Evolutionary conservation across 2,329 filamentous ascomycete genomes (phyloP).

Genomic region (Colletotrichum sp.): DNA sequence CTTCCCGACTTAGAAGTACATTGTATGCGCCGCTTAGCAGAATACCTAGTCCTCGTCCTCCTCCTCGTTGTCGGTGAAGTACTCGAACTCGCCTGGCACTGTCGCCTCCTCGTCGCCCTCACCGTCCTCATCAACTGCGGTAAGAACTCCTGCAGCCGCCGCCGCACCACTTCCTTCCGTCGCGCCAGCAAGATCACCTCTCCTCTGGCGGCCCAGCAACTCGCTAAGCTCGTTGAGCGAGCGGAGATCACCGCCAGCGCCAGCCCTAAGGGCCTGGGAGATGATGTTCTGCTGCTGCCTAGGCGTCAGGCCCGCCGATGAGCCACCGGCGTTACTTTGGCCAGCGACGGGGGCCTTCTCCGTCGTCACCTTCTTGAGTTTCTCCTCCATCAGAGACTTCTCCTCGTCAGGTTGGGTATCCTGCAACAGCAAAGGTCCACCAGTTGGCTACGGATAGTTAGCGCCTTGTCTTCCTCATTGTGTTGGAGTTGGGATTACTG

Average conservation of each 20-base stretch:
- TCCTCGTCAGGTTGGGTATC: slow-evolving; percentile 81
- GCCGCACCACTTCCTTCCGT: slow-evolving; percentile 67
- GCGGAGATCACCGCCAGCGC: slow-evolving; percentile 32
- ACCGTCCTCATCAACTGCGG: slow-evolving; percentile 84
- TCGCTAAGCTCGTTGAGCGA: slow-evolving; percentile 48
- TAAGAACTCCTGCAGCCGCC: slow-evolving; percentile 80
- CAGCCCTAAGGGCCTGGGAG: slow-evolving; percentile 28
- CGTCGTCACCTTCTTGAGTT: slow-evolving; percentile 80
- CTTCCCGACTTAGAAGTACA: neutral
- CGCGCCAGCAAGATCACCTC: slow-evolving; percentile 26
- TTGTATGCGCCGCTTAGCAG: neutral
- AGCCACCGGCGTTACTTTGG: slow-evolving; percentile 35
- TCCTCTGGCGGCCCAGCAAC: slow-evolving; percentile 37
- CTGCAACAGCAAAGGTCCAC: slow-evolving; percentile 88
- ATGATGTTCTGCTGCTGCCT: slow-evolving; percentile 32
- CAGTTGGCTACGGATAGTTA: slow-evolving; percentile 75
- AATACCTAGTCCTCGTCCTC: slow-evolving; percentile 37
- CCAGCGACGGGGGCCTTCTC: slow-evolving; percentile 65
- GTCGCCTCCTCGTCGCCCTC: slow-evolving; percentile 76
- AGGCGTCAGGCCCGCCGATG: slow-evolving; percentile 34
- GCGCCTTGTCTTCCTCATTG: slow-evolving; percentile 35
- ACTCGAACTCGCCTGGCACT: slow-evolving; percentile 77
- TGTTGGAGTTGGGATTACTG: slow-evolving; percentile 27
- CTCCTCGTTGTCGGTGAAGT: slow-evolving; percentile 71
- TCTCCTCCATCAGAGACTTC: slow-evolving; percentile 86